These are phyloP conservation scores for Nigrospora oryzae DNA, from an alignment of 2,329 filamentous ascomycete species.

Conservation along the genomic window DNA sequence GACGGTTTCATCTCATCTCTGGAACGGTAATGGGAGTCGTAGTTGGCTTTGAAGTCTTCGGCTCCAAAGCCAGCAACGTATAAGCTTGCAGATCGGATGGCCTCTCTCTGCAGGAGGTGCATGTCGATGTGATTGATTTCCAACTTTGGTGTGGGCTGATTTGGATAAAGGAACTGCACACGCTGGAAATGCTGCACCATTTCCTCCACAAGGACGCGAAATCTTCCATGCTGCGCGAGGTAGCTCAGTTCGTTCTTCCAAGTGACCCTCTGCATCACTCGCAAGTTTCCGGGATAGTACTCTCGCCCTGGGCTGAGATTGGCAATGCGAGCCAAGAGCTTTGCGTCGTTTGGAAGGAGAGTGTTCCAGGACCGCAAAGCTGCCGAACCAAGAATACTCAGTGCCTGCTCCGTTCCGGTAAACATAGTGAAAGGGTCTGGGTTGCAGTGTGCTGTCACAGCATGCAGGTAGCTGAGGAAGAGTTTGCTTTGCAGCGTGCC, in stretches of 20 bases:
- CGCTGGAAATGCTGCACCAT: conserved; percentile 25
- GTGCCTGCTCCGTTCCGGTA: conserved; percentile 47
- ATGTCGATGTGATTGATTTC: conserved; percentile 1
- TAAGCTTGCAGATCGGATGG: conserved; percentile 10
- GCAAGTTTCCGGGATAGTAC: conserved; percentile 33
- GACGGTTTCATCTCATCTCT: too few species aligned
- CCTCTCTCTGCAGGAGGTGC: conserved; percentile 5
- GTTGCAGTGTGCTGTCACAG: conserved; percentile 41
- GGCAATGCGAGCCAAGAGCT: conserved; percentile 27
- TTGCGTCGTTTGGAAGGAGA: conserved; percentile 25
- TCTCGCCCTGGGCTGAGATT: conserved; percentile 29
- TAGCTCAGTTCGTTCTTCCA: conserved; percentile 32
- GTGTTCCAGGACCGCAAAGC: conserved; percentile 36
- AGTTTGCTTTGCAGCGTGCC: conserved; percentile 43
- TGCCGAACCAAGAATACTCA: conserved; percentile 38
- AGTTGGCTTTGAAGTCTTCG: conserved; percentile 18
- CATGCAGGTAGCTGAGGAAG: conserved; percentile 42
- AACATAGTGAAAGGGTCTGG: conserved; percentile 36
- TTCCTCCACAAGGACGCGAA: conserved; percentile 22
- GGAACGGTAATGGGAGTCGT: conserved; percentile 22
- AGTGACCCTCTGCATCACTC: conserved; percentile 35
- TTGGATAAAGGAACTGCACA: conserved; percentile 19
- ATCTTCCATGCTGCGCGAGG: conserved; percentile 35
- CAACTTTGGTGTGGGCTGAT: conserved; percentile 1
- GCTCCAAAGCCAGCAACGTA: conserved; percentile 24